phyloP scores from a whole-genome alignment of 768 basidiomycete species.

The Suillus hirtellus region DNA sequence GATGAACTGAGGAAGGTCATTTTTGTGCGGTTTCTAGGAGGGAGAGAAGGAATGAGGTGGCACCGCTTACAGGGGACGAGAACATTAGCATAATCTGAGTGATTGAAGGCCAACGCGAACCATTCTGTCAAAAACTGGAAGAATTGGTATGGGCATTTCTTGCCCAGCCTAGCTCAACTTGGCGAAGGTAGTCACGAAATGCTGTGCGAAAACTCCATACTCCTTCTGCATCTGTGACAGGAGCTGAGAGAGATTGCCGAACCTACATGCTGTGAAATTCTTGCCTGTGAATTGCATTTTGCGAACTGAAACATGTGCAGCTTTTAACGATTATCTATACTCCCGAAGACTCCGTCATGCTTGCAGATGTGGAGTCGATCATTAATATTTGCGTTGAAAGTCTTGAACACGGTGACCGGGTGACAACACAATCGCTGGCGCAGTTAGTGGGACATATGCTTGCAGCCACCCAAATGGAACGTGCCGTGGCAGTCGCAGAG shows the following conservation, averaged over 20 bases:
- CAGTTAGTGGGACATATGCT: slow-evolving; percentile 83
- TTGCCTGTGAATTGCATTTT: slow-evolving; percentile 9
- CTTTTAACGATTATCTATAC: slow-evolving; percentile 61
- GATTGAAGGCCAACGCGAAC: too few relatives aligned
- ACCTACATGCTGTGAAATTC: slow-evolving; percentile 48
- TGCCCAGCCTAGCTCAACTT: neutral
- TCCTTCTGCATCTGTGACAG: neutral
- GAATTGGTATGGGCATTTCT: too few relatives aligned
- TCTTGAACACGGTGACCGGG: slow-evolving; percentile 81
- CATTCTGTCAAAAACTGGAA: too few relatives aligned
- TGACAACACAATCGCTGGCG: slow-evolving; percentile 77
- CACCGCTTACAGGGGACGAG: too few relatives aligned
- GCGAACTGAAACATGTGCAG: slow-evolving; percentile 33
- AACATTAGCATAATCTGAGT: too few relatives aligned
- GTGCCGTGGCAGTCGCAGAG: slow-evolving; percentile 47
- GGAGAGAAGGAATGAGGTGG: too few relatives aligned
- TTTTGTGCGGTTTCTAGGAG: too few relatives aligned
- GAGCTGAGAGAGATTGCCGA: neutral
- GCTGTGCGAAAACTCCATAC: neutral
- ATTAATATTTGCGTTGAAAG: slow-evolving; percentile 66
- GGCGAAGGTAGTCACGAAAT: neutral
- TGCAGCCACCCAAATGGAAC: slow-evolving; percentile 76
- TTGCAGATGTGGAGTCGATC: slow-evolving; percentile 77
- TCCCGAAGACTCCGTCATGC: slow-evolving; percentile 51
- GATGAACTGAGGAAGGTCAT: too few relatives aligned